Evolutionary conservation across 169 alveolate genomes (phyloP).

Genomic region (Cryptosporidium sp.): DNA sequence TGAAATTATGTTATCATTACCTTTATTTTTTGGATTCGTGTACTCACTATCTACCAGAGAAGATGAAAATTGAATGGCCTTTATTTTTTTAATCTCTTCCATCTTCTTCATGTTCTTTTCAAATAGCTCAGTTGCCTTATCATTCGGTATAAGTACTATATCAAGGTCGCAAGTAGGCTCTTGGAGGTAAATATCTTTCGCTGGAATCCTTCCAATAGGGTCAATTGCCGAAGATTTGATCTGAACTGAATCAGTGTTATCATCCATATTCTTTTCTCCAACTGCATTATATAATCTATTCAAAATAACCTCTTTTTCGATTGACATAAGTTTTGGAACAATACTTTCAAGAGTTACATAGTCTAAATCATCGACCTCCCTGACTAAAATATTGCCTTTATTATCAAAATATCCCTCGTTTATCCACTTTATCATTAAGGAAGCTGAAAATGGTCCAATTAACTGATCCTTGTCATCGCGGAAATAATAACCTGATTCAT

Average conservation of each 20-base stretch:
- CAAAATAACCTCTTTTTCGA: slow-evolving; percentile 32
- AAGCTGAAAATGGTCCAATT: slow-evolving; percentile 66
- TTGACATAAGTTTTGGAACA: slow-evolving; percentile 36
- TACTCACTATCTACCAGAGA: slow-evolving; percentile 46
- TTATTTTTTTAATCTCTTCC: slow-evolving; percentile 60
- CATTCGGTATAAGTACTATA: slow-evolving; percentile 58
- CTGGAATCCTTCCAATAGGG: slow-evolving; percentile 72
- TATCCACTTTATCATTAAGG: slow-evolving; percentile 49
- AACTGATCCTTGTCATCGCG: slow-evolving; percentile 62
- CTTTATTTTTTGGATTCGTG: neutral
- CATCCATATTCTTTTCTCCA: slow-evolving; percentile 17
- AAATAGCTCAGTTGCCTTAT: slow-evolving; percentile 50
- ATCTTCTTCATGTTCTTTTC: slow-evolving; percentile 61
- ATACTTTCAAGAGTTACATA: slow-evolving; percentile 70
- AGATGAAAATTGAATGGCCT: slow-evolving; percentile 59
- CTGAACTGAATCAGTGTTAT: neutral
- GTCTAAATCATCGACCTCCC: slow-evolving; percentile 48
- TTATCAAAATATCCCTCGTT: slow-evolving; percentile 70
- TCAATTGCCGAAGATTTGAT: slow-evolving; percentile 60
- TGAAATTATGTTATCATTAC: slow-evolving; percentile 32
- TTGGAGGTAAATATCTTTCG: slow-evolving; percentile 66
- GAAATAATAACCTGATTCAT: slow-evolving; percentile 44
- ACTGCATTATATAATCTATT: slow-evolving; percentile 33
- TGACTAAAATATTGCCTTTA: slow-evolving; percentile 46
- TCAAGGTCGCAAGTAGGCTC: slow-evolving; percentile 71